Conservation (phyloP, 768 basidiomycete genomes). For the Zangia roseola region DNA sequence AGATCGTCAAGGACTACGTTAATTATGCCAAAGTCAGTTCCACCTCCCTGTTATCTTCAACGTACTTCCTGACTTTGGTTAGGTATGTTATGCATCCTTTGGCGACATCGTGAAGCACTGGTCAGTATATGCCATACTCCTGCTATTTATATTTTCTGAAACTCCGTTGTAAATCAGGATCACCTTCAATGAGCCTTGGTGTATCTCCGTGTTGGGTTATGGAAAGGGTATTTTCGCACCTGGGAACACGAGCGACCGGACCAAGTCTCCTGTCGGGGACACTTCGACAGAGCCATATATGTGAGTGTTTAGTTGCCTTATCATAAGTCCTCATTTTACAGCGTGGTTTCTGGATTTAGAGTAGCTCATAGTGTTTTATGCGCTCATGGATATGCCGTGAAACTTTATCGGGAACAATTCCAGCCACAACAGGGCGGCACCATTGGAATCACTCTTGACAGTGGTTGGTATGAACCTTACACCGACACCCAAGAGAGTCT, state of each 20-base stretch:
- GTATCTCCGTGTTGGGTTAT: slow-evolving; percentile 67
- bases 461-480: slow-evolving; percentile 74
- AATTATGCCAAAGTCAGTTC: slow-evolving; percentile 54
- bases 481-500: slow-evolving; percentile 67
- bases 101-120: slow-evolving; percentile 81
- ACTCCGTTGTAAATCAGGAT: slow-evolving; percentile 44
- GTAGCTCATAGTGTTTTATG: slow-evolving; percentile 69
- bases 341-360: slow-evolving; percentile 33
- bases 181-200: slow-evolving; percentile 82
- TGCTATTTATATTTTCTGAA: slow-evolving; percentile 9
- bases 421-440: slow-evolving; percentile 60
- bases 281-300: slow-evolving; percentile 72
- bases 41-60: slow-evolving; percentile 5
- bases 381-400: slow-evolving; percentile 68
- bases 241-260: slow-evolving; percentile 65
- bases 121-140: slow-evolving; percentile 32
- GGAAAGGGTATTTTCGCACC: slow-evolving; percentile 74
- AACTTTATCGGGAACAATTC: slow-evolving; percentile 68
- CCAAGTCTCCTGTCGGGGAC: slow-evolving; percentile 60
- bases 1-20: slow-evolving; percentile 67
- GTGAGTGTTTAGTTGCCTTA: slow-evolving; percentile 38
- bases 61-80: not conserved
- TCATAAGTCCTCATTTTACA: not conserved
- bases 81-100: slow-evolving; percentile 76
- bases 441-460: slow-evolving; percentile 80